Base-by-base conservation (phyloP, 768 basidiomycete species). In the Podaxis carcinomalis region DNA sequence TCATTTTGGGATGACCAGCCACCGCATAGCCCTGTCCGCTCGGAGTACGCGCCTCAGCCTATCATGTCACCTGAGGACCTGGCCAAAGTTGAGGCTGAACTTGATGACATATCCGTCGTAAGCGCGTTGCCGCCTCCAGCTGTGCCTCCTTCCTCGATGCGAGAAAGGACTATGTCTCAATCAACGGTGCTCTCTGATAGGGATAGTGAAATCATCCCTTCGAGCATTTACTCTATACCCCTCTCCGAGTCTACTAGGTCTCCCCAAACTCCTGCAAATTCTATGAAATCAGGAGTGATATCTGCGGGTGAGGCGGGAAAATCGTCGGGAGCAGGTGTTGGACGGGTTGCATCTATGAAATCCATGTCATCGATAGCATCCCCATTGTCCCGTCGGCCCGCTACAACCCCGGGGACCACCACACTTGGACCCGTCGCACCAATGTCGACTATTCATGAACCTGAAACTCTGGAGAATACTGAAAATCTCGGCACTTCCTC, bases 1-100 rank as follows among this genome's bases (percentile, higher is more conserved):
- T 82, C 80, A 10, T 78, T 81, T 62, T 83, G 82, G 78, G 85
- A 86, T 37, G 78, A 80, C 37, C 61, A 65, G n/a, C 63, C 64
- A n/a, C 75, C 78, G 5, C 68, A 63, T 47, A 79, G 78, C 61
- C 76, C 78, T 51, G 62, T 63, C 13, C 67, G 67, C 23, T 57
- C 68, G 14, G 86, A 87, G 28, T 85, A 86, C 69, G 76, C 73
- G 4, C 85, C 86, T 6, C 84, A 87, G 68, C 81, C 81, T 42
- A 89, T 89, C 62, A 80, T 89, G 80, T 84, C 86, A 14, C 83
- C 85, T 23, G 85, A 83, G 16, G 85, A 88, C 59, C 79, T 88
- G 76, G 78, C 83, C 21, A 77, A 79, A 69, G 72, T 89, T 9
- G 87, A 88, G 66, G 84, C 46, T 4, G 56, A 58, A 14, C 56